These are phyloP conservation scores for Filosporella fistucella DNA, from an alignment of 495 filamentous ascomycete genomes.

Conservation along the genomic window DNA sequence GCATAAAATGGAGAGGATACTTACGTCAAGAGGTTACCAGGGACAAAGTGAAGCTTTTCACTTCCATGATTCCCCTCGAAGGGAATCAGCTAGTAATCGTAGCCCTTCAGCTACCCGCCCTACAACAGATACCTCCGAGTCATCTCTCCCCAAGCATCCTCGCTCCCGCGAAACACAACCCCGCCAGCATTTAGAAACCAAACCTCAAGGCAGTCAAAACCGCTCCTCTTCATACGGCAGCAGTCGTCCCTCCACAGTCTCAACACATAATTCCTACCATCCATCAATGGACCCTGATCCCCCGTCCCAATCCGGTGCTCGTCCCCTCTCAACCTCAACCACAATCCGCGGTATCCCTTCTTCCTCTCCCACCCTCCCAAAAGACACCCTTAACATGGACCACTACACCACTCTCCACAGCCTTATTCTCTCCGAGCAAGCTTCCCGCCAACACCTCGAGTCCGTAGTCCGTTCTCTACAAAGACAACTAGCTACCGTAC, in stretches of 20 bases:
- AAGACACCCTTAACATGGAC: constrained; percentile 25
- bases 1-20: constrained; percentile 41
- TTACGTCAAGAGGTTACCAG: constrained; percentile 29
- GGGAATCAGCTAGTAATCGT: not conserved
- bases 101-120: constrained; percentile 8
- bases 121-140: constrained; percentile 21
- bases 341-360: constrained; percentile 21
- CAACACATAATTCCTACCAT: constrained; percentile 17
- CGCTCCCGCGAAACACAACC: constrained; percentile 9
- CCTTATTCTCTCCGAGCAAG: constrained; percentile 45
- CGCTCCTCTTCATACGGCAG: constrained; percentile 26
- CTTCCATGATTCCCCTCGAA: constrained; percentile 20
- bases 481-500: constrained; percentile 29
- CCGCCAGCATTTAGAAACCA: not conserved
- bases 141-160: constrained; percentile 25
- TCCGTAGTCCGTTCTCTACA: constrained; percentile 41
- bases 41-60: not conserved
- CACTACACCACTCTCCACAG: constrained; percentile 33
- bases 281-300: constrained; percentile 34
- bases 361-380: constrained; percentile 33
- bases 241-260: constrained; percentile 17
- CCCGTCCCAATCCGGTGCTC: constrained; percentile 19
- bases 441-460: constrained; percentile 45
- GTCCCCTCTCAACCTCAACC: constrained; percentile 24
- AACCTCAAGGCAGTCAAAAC: constrained; percentile 18